These are phyloP conservation scores for Phaeoacremonium minimum DNA, from an alignment of 2,329 filamentous ascomycete genomes.

Conservation along the genomic window DNA sequence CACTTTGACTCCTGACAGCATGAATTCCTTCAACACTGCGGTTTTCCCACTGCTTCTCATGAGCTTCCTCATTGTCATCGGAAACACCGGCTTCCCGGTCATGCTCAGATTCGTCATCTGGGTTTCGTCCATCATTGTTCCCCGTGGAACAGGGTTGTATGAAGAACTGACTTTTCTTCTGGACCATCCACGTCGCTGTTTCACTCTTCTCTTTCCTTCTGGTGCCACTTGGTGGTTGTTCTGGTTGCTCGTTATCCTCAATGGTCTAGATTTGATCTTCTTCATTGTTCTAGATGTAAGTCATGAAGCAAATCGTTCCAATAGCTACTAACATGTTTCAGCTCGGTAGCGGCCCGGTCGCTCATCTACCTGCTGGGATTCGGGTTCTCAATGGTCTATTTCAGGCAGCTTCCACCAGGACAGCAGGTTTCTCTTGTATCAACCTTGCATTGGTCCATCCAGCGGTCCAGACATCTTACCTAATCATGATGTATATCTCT, in stretches of 20 bases:
- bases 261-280: slow-evolving; percentile 80
- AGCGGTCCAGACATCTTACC: slow-evolving; percentile 86
- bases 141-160: slow-evolving; percentile 66
- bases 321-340: slow-evolving; percentile 27
- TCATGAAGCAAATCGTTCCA: slow-evolving; percentile 15
- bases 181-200: slow-evolving; percentile 92
- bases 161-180: slow-evolving; percentile 89
- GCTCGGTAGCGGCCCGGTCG: slow-evolving; percentile 69
- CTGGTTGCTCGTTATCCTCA: slow-evolving; percentile 75
- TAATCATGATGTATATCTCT: slow-evolving; percentile 99
- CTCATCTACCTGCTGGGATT: slow-evolving; percentile 63
- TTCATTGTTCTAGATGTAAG: slow-evolving; percentile 88
- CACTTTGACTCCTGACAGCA: slow-evolving; percentile 87
- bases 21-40: slow-evolving; percentile 81
- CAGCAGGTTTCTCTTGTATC: slow-evolving; percentile 83
- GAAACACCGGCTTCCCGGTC: slow-evolving; percentile 92
- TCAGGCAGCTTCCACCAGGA: slow-evolving; percentile 83
- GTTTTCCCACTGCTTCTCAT: slow-evolving; percentile 72
- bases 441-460: slow-evolving; percentile 77
- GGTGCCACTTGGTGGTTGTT: slow-evolving; percentile 96
- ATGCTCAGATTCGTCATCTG: slow-evolving; percentile 94
- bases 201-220: slow-evolving; percentile 88
- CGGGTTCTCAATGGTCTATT: slow-evolving; percentile 85
- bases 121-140: slow-evolving; percentile 64
- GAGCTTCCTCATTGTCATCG: slow-evolving; percentile 85